Conservation (phyloP, 495 filamentous ascomycete genomes). For the Penicillium samsonianum region DNA sequence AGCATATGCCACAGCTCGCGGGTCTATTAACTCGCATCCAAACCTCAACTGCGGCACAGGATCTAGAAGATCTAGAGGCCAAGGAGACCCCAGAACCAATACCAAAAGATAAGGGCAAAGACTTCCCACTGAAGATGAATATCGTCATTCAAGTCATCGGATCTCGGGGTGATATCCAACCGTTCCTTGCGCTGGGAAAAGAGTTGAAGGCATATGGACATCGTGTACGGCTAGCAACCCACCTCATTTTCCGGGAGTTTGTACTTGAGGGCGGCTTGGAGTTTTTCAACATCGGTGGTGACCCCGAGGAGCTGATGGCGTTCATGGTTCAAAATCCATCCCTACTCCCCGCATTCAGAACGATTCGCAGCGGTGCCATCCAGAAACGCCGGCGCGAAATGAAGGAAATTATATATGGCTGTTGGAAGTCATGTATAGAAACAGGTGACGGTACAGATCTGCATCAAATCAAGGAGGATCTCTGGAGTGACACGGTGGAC, state of each 20-base stretch:
- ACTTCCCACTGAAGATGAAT: slow-evolving; percentile 61
- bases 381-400: slow-evolving; percentile 64
- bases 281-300: slow-evolving; percentile 79
- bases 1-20: slow-evolving; percentile 28
- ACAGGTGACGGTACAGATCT: slow-evolving; percentile 55
- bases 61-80: slow-evolving; percentile 13
- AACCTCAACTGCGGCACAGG: slow-evolving; percentile 13
- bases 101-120: slow-evolving; percentile 57
- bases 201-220: slow-evolving; percentile 68
- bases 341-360: slow-evolving; percentile 68
- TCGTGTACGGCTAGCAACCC: slow-evolving; percentile 76
- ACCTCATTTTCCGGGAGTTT: slow-evolving; percentile 69
- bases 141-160: slow-evolving; percentile 82
- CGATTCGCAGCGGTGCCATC: slow-evolving; percentile 69
- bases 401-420: slow-evolving; percentile 69
- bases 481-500: slow-evolving; percentile 29
- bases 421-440: slow-evolving; percentile 76
- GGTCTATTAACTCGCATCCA: slow-evolving; percentile 23
- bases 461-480: slow-evolving; percentile 48
- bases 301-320: slow-evolving; percentile 78
- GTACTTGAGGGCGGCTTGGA: slow-evolving; percentile 72
- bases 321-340: slow-evolving; percentile 89
- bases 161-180: slow-evolving; percentile 78
- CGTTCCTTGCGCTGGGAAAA: slow-evolving; percentile 70
- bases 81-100: slow-evolving; percentile 3